Evolutionary conservation across 2,329 filamentous ascomycete species (phyloP).

Genomic region (Ophiostoma fasciatum): DNA sequence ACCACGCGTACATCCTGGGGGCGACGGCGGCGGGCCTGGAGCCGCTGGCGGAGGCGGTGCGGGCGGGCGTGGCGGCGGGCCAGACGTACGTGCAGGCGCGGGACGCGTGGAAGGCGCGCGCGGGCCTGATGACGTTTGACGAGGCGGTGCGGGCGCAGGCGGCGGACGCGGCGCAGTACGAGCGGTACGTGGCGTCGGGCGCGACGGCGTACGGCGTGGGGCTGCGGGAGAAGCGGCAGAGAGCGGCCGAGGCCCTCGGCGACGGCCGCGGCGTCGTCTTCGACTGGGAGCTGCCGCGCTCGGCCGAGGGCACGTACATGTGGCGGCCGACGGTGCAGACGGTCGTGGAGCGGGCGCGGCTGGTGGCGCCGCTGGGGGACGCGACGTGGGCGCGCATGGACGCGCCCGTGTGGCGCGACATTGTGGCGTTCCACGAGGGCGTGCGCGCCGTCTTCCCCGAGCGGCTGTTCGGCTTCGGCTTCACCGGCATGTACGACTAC

Average conservation of each 20-base stretch:
- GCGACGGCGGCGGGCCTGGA: slow-evolving; percentile 18
- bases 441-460: slow-evolving; percentile 20
- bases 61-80: slow-evolving; percentile 13
- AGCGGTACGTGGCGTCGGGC: not conserved
- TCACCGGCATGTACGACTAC: slow-evolving; percentile 22
- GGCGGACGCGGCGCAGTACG: not conserved
- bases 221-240: not conserved
- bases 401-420: slow-evolving; percentile 19
- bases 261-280: slow-evolving; percentile 2
- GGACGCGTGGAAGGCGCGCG: slow-evolving; percentile 4
- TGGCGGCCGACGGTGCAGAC: slow-evolving; percentile 6
- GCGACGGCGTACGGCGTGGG: not conserved
- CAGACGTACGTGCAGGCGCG: slow-evolving; percentile 15
- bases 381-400: slow-evolving; percentile 8
- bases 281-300: slow-evolving; percentile 7
- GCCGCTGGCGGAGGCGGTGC: slow-evolving; percentile 15
- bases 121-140: slow-evolving; percentile 8
- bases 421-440: slow-evolving; percentile 21
- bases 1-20: slow-evolving; percentile 24
- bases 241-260: slow-evolving; percentile 1
- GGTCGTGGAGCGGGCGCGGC: slow-evolving; percentile 4
- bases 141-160: slow-evolving; percentile 10
- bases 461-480: slow-evolving; percentile 23
- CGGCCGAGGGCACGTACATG: slow-evolving; percentile 8
- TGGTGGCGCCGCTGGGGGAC: slow-evolving; percentile 5